A percentile compares a stretch with the other conserved stretches of the same genome.
Evolutionary conservation across 495 filamentous ascomycete species (phyloP).

Genomic region (Pyrenula aspistea): DNA sequence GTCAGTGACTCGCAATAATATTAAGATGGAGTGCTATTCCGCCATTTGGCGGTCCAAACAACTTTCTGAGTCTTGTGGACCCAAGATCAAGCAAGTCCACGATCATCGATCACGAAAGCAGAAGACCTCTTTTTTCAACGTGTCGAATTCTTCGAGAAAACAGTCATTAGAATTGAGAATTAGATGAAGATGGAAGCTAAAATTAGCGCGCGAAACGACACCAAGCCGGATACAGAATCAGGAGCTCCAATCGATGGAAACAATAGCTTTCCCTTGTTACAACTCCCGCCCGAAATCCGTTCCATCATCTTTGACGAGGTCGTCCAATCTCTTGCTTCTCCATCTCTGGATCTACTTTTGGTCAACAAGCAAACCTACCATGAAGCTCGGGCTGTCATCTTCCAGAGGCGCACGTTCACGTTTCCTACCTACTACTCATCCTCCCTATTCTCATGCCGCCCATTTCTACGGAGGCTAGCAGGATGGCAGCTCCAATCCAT

Average conservation of each 20-base stretch:
- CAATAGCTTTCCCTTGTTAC: background rate
- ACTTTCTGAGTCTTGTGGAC: too few relatives aligned
- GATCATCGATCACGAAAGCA: too few relatives aligned
- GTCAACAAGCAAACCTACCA: slow-evolving; percentile 11
- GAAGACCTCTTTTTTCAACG: background rate
- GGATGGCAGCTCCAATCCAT: background rate
- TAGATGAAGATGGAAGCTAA: background rate
- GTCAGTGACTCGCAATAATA: too few relatives aligned
- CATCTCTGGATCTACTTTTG: background rate
- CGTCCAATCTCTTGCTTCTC: background rate
- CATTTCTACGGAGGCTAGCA: background rate
- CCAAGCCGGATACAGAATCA: background rate
- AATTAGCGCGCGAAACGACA: background rate
- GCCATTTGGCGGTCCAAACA: too few relatives aligned
- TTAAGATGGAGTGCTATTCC: too few relatives aligned
- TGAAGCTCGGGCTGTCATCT: slow-evolving; percentile 40
- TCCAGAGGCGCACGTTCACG: slow-evolving; percentile 49
- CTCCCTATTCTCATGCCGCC: slow-evolving; percentile 19
- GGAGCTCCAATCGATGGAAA: background rate
- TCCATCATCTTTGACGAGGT: slow-evolving; percentile 1
- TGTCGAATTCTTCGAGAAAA: background rate
- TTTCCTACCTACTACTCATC: slow-evolving; percentile 29
- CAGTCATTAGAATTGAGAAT: background rate
- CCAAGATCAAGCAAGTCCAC: too few relatives aligned
- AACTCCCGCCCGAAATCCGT: slow-evolving; percentile 1